These are phyloP conservation scores for Allodekkera sacchari DNA, from an alignment of 805 yeast species.

Conservation along the genomic window DNA sequence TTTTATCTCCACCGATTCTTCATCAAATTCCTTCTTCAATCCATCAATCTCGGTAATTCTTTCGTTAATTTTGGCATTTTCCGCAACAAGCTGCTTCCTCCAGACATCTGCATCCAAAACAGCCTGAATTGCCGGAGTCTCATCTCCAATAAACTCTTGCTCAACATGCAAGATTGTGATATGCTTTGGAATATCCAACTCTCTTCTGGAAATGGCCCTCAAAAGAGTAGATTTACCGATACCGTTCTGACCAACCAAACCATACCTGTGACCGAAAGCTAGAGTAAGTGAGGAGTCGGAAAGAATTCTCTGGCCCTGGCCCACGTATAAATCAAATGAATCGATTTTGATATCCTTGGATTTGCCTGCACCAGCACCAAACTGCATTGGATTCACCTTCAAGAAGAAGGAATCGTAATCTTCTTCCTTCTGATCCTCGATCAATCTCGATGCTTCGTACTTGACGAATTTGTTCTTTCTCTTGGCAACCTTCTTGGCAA, in stretches of 20 bases:
- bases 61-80: constrained; percentile 66
- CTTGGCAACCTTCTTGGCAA: constrained; percentile 95
- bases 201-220: constrained; percentile 89
- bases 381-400: constrained; percentile 90
- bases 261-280: constrained; percentile 90
- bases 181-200: constrained; percentile 87
- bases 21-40: constrained; percentile 64
- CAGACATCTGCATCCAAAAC: constrained; percentile 99
- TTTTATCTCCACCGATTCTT: constrained; percentile 62
- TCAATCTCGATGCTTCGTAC: constrained; percentile 89
- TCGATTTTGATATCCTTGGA: constrained; percentile 95
- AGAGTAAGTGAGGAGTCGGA: constrained; percentile 81
- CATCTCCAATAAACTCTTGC: constrained; percentile 95
- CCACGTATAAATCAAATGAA: constrained; percentile 87
- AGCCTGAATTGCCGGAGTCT: constrained; percentile 81
- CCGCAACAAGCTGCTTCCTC: constrained; percentile 82
- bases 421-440: constrained; percentile 53
- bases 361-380: constrained; percentile 86
- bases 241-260: constrained; percentile 98
- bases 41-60: constrained; percentile 69
- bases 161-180: constrained; percentile 95
- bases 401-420: constrained; percentile 94
- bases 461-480: constrained; percentile 70
- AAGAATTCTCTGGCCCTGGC: constrained; percentile 89
- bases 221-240: constrained; percentile 95